Conservation (phyloP, 306 rosid genomes). For the Malus fusca region DNA sequence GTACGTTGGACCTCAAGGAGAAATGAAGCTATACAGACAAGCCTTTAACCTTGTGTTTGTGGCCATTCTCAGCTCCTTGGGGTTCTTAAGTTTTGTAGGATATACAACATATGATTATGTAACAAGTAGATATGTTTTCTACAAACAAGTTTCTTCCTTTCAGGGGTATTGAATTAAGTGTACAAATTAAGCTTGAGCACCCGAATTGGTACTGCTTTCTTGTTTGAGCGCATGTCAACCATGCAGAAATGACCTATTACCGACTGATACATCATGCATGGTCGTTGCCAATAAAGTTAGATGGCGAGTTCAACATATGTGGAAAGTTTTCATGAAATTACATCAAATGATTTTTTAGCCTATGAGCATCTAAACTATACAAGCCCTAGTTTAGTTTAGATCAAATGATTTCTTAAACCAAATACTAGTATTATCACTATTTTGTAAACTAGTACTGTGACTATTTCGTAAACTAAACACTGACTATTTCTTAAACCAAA, state of each 20-base stretch:
- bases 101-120: neutral
- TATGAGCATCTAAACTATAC: too few species aligned
- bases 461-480: too few species aligned
- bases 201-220: neutral
- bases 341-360: too few species aligned
- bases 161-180: neutral
- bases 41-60: slow-evolving; percentile 82
- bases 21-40: slow-evolving; percentile 84
- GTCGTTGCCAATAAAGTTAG: neutral
- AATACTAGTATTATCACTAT: too few species aligned
- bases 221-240: neutral
- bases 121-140: neutral
- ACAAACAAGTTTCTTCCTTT: neutral
- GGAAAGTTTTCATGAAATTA: neutral
- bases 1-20: slow-evolving; percentile 94
- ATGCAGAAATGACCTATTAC: neutral
- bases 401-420: too few species aligned
- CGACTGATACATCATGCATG: neutral
- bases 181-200: neutral
- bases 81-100: neutral
- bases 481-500: too few species aligned
- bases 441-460: too few species aligned
- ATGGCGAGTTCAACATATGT: neutral
- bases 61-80: slow-evolving; percentile 51
- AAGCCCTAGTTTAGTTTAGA: too few species aligned